Base-by-base conservation (phyloP, 2,329 filamentous ascomycete species). In the Incumbomyces lentus region DNA sequence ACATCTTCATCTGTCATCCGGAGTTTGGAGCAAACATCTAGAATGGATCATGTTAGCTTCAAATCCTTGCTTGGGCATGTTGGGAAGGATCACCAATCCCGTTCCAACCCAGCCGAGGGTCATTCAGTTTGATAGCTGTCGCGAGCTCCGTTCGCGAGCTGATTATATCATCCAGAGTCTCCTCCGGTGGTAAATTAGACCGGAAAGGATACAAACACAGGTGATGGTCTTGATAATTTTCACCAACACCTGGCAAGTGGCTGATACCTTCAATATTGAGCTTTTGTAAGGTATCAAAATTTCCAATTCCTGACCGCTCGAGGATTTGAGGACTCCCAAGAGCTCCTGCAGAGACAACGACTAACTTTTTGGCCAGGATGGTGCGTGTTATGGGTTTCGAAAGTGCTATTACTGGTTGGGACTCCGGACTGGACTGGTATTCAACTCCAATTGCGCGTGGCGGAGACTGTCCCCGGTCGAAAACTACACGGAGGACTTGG, bases 401-500 rank as follows among this genome's bases (percentile, higher is more conserved):
- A 8, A 46, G 32, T 10, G 41, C 29, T 10, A 38, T 10, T 12
- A 44, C 35, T 2, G 48, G 43, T 22, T 62, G 64, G 45, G 71
- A 64, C 54, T 68, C 68, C 2, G 63, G 62, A 12, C 65, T 62
- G 22, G 72, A 70, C 16, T 71, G 68, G 52, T 74, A 79, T 54
- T 82, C 75, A 1, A 84, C 71, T 0, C 79, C 80, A 0, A 70
- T 64, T 2, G 80, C 81, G 33, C 65, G 60, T n/a, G n/a, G n/a
- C n/a, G n/a, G n/a, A n/a, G n/a, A n/a, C 35, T 69, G 76, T 19
- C 66, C 69, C 2, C 68, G 64, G 3, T 74, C 67, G 41, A 81
- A 75, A 4, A 80, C 47, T 1, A 81, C 68, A 2, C 70, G 70
- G 1, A 71, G 62, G 1, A 83, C 77, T 47, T 74, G 74, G 2